Evolutionary conservation across 192 early-diverging fungal species (phyloP).

Genomic region (Gryganskiella cystojenkinii): DNA sequence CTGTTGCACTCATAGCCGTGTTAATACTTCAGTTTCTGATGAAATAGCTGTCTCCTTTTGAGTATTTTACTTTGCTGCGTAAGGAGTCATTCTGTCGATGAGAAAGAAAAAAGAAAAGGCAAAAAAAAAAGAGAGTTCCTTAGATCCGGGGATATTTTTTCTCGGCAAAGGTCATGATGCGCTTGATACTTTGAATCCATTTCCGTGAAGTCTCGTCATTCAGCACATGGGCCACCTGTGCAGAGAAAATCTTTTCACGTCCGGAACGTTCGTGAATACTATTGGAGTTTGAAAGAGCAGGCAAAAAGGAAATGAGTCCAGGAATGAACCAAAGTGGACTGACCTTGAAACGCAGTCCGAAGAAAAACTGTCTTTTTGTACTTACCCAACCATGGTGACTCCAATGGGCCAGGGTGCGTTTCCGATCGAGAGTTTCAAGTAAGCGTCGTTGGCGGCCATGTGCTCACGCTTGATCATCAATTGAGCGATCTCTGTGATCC

Average conservation of each 20-base stretch:
- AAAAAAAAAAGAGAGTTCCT: neutral
- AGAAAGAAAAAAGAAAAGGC: too few relatives aligned
- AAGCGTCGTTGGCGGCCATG: constrained; percentile 91
- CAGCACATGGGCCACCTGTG: constrained; percentile 96
- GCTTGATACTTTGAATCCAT: constrained; percentile 98
- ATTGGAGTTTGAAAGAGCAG: constrained; percentile 9
- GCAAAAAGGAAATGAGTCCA: neutral
- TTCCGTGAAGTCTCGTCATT: constrained; percentile 98
- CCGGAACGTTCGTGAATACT: constrained; percentile 97
- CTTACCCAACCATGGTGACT: constrained; percentile 92
- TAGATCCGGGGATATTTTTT: constrained; percentile 80
- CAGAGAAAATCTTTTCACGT: constrained; percentile 96
- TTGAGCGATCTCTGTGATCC: constrained; percentile 92
- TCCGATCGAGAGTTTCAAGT: constrained; percentile 93
- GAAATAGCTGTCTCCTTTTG: too few relatives aligned
- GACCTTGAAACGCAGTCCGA: neutral
- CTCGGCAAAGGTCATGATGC: constrained; percentile 96
- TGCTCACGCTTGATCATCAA: constrained; percentile 90
- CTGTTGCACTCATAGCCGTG: too few relatives aligned
- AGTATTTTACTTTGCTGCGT: too few relatives aligned
- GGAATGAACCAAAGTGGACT: neutral
- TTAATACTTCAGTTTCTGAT: too few relatives aligned
- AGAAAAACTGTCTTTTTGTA: constrained; percentile 10
- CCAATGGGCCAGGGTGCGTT: constrained; percentile 99
- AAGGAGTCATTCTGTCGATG: too few relatives aligned